A percentile compares a stretch with the other conserved stretches of the same genome.
Evolutionary conservation across 345 rosid genomes (phyloP).

Genomic region (Capsella bursapastoris): DNA sequence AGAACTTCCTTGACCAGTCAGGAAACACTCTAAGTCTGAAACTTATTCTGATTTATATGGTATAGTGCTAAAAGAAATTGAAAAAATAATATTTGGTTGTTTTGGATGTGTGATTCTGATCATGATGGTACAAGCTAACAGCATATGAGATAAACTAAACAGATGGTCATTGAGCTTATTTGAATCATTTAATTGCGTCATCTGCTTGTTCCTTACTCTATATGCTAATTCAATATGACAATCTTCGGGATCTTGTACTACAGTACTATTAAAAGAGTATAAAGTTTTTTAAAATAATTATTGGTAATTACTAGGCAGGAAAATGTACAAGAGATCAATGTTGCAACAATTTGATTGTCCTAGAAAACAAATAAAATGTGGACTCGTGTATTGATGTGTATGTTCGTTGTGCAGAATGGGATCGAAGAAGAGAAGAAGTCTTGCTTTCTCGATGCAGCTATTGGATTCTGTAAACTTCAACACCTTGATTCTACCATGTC

Average conservation of each 20-base stretch:
- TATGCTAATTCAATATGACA: conserved; percentile 24
- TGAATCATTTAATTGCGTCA: conserved; percentile 19
- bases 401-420: conserved; percentile 66
- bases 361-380: background rate
- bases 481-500: conserved; percentile 66
- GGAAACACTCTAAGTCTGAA: conserved; percentile 64
- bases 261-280: conserved; percentile 3
- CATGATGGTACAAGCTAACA: conserved; percentile 15
- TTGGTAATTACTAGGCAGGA: conserved; percentile 7
- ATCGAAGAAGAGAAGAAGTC: conserved; percentile 68
- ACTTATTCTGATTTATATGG: conserved; percentile 11
- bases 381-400: conserved; percentile 21
- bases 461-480: conserved; percentile 92
- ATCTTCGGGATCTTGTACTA: conserved; percentile 8
- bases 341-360: conserved; percentile 16
- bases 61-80: conserved; percentile 23
- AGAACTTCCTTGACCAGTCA: conserved; percentile 60
- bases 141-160: conserved; percentile 1
- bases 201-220: conserved; percentile 32
- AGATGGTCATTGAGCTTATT: conserved; percentile 22
- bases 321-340: conserved; percentile 19
- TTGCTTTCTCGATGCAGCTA: conserved; percentile 80
- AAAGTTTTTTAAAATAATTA: background rate
- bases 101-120: conserved; percentile 30
- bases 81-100: conserved; percentile 16